phyloP scores from a whole-genome alignment of 306 rosid species.

The Gleditsia sinensis region DNA sequence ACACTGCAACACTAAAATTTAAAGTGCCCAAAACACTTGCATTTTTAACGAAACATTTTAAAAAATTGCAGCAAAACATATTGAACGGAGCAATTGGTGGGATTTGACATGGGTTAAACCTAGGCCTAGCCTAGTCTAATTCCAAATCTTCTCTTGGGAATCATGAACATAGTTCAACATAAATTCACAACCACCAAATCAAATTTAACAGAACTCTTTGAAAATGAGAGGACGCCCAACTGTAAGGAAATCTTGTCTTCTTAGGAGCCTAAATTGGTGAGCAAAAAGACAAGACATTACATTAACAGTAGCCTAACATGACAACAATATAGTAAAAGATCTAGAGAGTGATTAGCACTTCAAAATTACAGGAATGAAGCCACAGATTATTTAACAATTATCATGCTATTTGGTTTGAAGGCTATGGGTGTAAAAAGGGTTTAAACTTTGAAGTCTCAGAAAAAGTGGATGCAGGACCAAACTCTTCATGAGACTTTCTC shows the following conservation, averaged over 20 bases:
- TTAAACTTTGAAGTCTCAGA: constrained; percentile 25
- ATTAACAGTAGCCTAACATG: background rate
- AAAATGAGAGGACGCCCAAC: background rate
- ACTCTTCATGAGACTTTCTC: constrained; percentile 20
- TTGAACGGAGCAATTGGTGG: too few relatives aligned
- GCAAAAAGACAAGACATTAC: background rate
- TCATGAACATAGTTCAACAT: background rate
- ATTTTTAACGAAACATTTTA: too few relatives aligned
- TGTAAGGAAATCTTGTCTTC: background rate
- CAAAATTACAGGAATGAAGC: constrained; percentile 26
- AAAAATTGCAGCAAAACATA: too few relatives aligned
- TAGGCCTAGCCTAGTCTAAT: too few relatives aligned
- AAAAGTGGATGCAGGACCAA: constrained; percentile 18
- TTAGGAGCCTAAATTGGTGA: background rate
- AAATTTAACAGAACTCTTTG: background rate
- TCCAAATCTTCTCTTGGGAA: too few relatives aligned
- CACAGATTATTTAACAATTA: constrained; percentile 11
- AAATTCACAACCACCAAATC: background rate
- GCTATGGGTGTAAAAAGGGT: constrained; percentile 12
- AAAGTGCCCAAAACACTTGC: too few relatives aligned
- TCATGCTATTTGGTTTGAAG: constrained; percentile 20
- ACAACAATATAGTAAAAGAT: background rate
- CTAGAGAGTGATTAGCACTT: background rate
- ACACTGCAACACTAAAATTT: too few relatives aligned
- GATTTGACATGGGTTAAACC: too few relatives aligned